Percentiles rank a stretch among this genome's conserved stretches.
Conservation (phyloP, 2,329 filamentous ascomycete species). For the Diplodia intermedia region DNA sequence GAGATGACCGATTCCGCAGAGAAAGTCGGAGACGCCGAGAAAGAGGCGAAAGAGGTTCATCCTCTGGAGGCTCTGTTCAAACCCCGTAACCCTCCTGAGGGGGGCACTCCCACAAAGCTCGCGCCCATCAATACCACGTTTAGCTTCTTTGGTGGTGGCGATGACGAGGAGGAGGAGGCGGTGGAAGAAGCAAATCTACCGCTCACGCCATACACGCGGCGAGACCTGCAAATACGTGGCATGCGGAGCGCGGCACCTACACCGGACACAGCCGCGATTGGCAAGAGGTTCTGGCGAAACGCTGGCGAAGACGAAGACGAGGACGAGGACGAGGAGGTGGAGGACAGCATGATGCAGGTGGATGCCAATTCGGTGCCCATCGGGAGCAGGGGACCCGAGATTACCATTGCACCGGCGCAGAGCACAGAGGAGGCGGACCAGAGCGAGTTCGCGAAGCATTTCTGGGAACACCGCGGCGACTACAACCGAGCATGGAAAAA, state of each 20-base stretch:
- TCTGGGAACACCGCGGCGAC: conserved; percentile 61
- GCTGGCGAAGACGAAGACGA: conserved; percentile 55
- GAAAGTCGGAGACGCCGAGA: conserved; percentile 6
- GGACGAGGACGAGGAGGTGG: conserved; percentile 40
- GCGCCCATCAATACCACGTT: conserved; percentile 66
- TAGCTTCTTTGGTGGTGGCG: conserved; percentile 71
- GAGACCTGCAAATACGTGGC: conserved; percentile 76
- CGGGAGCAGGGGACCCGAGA: conserved; percentile 38
- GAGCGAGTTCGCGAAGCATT: conserved; percentile 68
- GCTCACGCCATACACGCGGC: conserved; percentile 81
- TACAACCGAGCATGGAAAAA: conserved; percentile 61
- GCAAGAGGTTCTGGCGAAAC: conserved; percentile 62
- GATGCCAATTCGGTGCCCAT: conserved; percentile 28
- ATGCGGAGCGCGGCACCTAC: conserved; percentile 91
- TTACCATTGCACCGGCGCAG: conserved; percentile 36
- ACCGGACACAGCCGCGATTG: conserved; percentile 85
- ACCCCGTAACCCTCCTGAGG: conserved; percentile 56
- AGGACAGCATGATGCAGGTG: conserved; percentile 39
- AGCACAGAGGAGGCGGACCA: conserved; percentile 48
- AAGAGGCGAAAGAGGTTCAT: conserved; percentile 63
- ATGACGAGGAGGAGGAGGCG: conserved; percentile 41
- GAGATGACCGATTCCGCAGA: conserved; percentile 29
- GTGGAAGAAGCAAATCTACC: conserved; percentile 58
- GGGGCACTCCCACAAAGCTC: conserved; percentile 50
- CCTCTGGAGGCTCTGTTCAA: conserved; percentile 95